Evolutionary conservation across 163 green algal species (phyloP).

Genomic region (Picocystis sp.): DNA sequence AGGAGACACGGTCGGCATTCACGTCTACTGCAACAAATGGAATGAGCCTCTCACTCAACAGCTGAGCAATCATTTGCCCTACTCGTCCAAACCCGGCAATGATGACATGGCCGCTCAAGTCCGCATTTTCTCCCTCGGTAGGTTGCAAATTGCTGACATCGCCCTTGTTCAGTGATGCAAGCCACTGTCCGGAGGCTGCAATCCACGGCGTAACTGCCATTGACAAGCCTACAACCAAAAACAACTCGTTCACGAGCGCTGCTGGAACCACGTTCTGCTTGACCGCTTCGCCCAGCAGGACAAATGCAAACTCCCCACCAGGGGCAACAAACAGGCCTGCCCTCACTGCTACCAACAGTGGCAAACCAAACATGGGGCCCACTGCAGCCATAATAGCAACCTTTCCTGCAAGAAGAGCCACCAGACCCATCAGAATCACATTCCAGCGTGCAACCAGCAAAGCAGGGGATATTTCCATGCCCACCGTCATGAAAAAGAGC

Average conservation of each 20-base stretch:
- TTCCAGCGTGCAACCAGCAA: constrained; percentile 67
- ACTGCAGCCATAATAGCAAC: constrained; percentile 42
- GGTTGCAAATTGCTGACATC: constrained; percentile 33
- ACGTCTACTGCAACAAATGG: constrained; percentile 94
- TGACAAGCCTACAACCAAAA: constrained; percentile 85
- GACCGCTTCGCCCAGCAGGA: constrained; percentile 86
- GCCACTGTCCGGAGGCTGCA: constrained; percentile 23
- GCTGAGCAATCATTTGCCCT: constrained; percentile 78
- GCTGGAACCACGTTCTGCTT: constrained; percentile 45
- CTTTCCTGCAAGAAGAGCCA: constrained; percentile 81
- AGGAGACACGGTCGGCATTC: constrained; percentile 36
- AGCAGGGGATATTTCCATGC: constrained; percentile 60
- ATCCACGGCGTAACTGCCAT: constrained; percentile 96
- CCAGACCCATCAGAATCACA: constrained; percentile 53
- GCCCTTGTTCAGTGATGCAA: not conserved
- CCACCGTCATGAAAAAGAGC: constrained; percentile 98
- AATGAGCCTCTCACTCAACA: constrained; percentile 87
- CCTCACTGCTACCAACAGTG: constrained; percentile 31
- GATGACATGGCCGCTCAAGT: constrained; percentile 89
- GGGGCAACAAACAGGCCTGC: constrained; percentile 61
- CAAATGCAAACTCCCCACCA: constrained; percentile 97
- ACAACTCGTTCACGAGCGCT: constrained; percentile 65
- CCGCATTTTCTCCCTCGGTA: constrained; percentile 44
- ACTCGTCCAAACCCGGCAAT: constrained; percentile 88
- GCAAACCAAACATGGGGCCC: constrained; percentile 53